A percentile compares a stretch with the other conserved stretches of the same genome.
Evolutionary conservation across 257 asterid species (phyloP).

Genomic region (Solanum virginianum): DNA sequence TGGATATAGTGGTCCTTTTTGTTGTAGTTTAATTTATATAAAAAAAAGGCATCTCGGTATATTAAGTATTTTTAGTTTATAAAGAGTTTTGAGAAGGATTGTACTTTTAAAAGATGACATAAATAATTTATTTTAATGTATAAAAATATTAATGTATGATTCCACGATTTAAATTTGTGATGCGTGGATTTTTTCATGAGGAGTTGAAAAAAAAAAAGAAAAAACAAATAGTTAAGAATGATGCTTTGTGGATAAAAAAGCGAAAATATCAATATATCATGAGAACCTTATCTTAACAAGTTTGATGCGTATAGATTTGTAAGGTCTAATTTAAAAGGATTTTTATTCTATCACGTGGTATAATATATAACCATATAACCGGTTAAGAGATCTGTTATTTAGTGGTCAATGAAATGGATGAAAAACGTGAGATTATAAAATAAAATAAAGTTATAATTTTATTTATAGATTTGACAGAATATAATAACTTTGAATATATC

Average conservation of each 20-base stretch:
- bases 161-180: rapidly evolving
- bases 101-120: background rate
- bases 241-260: background rate
- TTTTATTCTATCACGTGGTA: background rate
- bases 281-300: background rate
- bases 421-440: background rate
- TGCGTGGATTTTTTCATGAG: background rate
- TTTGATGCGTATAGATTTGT: background rate
- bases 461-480: background rate
- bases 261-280: background rate
- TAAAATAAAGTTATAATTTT: background rate
- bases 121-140: background rate
- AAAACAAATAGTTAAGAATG: background rate
- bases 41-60: too few species aligned
- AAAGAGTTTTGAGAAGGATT: too few species aligned
- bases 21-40: background rate
- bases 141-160: background rate
- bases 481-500: too few species aligned
- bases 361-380: too few species aligned
- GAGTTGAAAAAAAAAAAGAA: too few species aligned
- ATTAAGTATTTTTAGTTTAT: too few species aligned
- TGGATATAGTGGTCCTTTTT: background rate
- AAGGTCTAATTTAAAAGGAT: background rate
- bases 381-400: background rate
- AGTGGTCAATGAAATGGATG: background rate